These are phyloP conservation scores for Salpingoeca rosetta DNA, from an alignment of 78 protist genomes.

Conservation along the genomic window DNA sequence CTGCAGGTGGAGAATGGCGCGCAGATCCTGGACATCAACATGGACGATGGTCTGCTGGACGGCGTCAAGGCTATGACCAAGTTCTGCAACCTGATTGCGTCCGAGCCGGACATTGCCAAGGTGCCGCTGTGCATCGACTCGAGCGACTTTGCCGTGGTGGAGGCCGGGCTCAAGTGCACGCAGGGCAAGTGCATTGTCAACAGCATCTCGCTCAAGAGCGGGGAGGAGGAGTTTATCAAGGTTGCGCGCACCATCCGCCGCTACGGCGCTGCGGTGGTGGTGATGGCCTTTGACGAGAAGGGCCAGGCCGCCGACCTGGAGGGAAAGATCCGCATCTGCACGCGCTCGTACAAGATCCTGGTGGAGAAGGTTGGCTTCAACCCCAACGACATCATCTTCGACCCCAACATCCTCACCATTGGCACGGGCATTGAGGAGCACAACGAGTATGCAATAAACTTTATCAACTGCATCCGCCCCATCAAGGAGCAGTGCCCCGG, in stretches of 20 bases:
- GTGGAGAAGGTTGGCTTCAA: constrained; percentile 63
- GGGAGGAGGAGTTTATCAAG: constrained; percentile 83
- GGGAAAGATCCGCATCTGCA: constrained; percentile 76
- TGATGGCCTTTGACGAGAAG: constrained; percentile 96
- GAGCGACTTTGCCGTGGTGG: constrained; percentile 83
- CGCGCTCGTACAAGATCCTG: constrained; percentile 83
- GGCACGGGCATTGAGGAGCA: constrained; percentile 96
- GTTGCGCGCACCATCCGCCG: constrained; percentile 66
- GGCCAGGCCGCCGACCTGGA: constrained; percentile 89
- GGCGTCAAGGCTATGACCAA: constrained; percentile 70
- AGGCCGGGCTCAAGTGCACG: constrained; percentile 77
- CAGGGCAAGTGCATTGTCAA: constrained; percentile 96
- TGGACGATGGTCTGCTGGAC: constrained; percentile 97
- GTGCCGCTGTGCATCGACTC: constrained; percentile 96
- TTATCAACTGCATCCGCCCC: constrained; percentile 71
- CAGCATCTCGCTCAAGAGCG: constrained; percentile 85
- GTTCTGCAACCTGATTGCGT: constrained; percentile 72
- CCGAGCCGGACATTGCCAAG: constrained; percentile 90
- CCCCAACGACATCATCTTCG: constrained; percentile 93
- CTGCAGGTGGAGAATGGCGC: constrained; percentile 92
- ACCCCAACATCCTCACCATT: constrained; percentile 94
- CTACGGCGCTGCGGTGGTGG: constrained; percentile 88
- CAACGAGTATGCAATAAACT: constrained; percentile 87
- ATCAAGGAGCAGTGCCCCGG: constrained; percentile 58
- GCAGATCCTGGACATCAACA: constrained; percentile 89